These are phyloP conservation scores for Globisporangium polare DNA, from an alignment of 352 stramenopile species.

Conservation along the genomic window DNA sequence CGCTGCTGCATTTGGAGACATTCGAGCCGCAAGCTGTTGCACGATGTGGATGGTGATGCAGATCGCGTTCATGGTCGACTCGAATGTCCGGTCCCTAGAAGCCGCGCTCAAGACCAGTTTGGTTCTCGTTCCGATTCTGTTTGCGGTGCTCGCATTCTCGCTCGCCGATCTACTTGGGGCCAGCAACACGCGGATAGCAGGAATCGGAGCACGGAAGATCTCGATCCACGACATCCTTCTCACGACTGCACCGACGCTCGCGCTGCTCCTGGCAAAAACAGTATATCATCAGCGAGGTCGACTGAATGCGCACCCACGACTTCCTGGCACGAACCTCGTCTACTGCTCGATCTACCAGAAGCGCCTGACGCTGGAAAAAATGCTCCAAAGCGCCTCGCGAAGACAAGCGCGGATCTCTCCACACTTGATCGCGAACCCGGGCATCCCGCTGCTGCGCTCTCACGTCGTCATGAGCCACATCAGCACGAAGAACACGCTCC, in stretches of 20 bases:
- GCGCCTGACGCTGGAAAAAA: slow-evolving; percentile 13
- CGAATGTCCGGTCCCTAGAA: slow-evolving; percentile 14
- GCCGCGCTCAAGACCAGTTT: slow-evolving; percentile 7
- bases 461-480: slow-evolving; percentile 9
- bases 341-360: slow-evolving; percentile 20
- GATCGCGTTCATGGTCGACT: slow-evolving; percentile 21
- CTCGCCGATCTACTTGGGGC: slow-evolving; percentile 8
- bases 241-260: slow-evolving; percentile 23
- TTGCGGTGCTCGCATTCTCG: slow-evolving; percentile 9
- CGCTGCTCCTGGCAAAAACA: slow-evolving; percentile 19
- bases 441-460: slow-evolving; percentile 16
- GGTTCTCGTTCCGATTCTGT: not conserved
- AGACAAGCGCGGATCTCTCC: slow-evolving; percentile 3
- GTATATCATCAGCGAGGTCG: slow-evolving; percentile 13
- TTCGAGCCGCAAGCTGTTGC: slow-evolving; percentile 15
- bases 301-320: not conserved
- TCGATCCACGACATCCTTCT: slow-evolving; percentile 24
- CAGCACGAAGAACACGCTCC: slow-evolving; percentile 15
- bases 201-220: slow-evolving; percentile 13
- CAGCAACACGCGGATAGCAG: slow-evolving; percentile 10
- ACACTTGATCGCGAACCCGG: not conserved
- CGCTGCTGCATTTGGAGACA: slow-evolving; percentile 16
- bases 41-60: slow-evolving; percentile 24
- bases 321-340: slow-evolving; percentile 8
- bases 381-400: not conserved